Evolutionary conservation across 23 red algal genomes (phyloP), one percentile per base, ranked within the genome.

Genomic region (Chondrus crispus): DNA sequence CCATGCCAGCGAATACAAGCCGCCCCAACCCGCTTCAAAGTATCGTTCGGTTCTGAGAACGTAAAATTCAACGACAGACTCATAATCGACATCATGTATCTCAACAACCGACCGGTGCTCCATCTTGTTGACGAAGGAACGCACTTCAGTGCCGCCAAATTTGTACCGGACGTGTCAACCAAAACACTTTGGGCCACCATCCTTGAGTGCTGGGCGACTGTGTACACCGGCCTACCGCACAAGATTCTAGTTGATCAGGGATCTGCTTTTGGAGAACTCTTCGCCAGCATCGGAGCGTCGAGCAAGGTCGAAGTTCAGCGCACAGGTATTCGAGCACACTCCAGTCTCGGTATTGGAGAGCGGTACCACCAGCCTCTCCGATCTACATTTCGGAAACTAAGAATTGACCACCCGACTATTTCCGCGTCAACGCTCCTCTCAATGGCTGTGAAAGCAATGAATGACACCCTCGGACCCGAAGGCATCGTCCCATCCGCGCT

Each of bases 121-220:
- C 71, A 77, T 77, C 32, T 77, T 77, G 24, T 77, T 38, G 71
- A 77, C 44, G 38, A 1, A 39, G 26, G 22, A 35, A 77, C 71
- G 32, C 37, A 38, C 38, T 77, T 77, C 38, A 77, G 71, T 40
- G 1, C 71, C 26, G 71, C 71, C 44, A 26, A 37, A 46, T 77
- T 77, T 37, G n/a, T 77, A 37, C 1, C 6, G 26, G 44, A 77
- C 71, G 71, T 77, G 38, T 46, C 13, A 24, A 40, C 71, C n/a
- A 76, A 76, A 22, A 76, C 71, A 76, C 4, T 76, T 76, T 76
- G 71, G 71, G 71, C 24, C 33, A 76, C 6, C 71, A 76, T 76
- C 44, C 28, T 76, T 82, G 45, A 76, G 33, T 76, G 39, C 43
- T 76, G 71, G 71, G 28, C 71, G 28, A 48, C 4, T 46, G 44